Base-by-base conservation (phyloP, 305 asterid species). In the Nicotiana rustica region DNA sequence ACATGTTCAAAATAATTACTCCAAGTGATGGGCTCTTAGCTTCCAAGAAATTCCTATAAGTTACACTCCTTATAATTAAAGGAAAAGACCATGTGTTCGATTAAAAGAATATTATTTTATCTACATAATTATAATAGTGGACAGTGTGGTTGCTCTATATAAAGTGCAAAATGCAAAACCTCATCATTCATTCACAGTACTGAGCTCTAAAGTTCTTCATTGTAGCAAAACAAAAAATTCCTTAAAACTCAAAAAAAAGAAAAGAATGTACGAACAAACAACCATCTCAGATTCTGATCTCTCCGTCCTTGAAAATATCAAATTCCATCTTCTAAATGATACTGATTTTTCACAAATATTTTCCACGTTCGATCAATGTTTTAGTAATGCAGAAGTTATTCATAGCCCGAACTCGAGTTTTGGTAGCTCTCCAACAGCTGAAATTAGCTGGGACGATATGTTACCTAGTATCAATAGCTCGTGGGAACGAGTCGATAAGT, bases 241-340 rank as follows among this genome's bases (percentile, higher is more conserved):
- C 31, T 36, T 38, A 9, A 17, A 67, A 35, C n/a, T n/a, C 56
- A 57, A 57, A 15, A 56, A 10, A 12, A n/a, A 9, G 3, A 41
- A 8, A n/a, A 71, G 21, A 25, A 49, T 75, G 79, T 14, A 75
- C 79, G 21, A 49, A 71, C 61, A 71, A 71, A 70, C 31, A 3
- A 13, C 64, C 64, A 75, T 75, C 41, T 25, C 79, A 7, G 21
- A 75, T 49, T 25, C 62, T 75, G 79, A 75, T 75, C 79, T 75
- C 9, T 49, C 79, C 44, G 2, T 75, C 4, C 79, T 75, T 14
- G 79, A 75, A 49, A 75, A 47, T 3, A 71, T 71, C 12, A 47
- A 47, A 71, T 71, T 44, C 13, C 61, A 71, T 47, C 78, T 71
- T 47, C 10, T 71, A 10, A 71, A 71, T 3, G 78, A 71, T 47